A percentile compares a stretch with the other conserved stretches of the same genome.
These are phyloP conservation scores for Penicillium thymicola DNA, from an alignment of 2,329 filamentous ascomycete genomes.

Conservation along the genomic window DNA sequence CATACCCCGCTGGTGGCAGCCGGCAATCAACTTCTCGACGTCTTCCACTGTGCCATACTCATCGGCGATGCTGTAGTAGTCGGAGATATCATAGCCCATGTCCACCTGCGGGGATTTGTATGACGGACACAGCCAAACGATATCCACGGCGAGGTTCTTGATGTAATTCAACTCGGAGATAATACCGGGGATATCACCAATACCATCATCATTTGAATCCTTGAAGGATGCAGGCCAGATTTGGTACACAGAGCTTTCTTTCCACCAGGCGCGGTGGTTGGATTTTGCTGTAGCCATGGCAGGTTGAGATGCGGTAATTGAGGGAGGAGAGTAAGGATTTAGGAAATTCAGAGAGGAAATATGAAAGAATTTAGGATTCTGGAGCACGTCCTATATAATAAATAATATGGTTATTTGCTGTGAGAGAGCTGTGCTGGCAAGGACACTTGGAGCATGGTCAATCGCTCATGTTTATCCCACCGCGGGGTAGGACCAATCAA, in stretches of 20 bases:
- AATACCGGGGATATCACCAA: conserved; percentile 64
- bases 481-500: conserved; percentile 25
- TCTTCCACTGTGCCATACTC: conserved; percentile 66
- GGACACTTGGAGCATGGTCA: conserved; percentile 8
- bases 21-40: conserved; percentile 60
- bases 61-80: conserved; percentile 64
- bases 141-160: conserved; percentile 58
- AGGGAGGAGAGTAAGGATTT: no score
- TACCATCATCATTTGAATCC: conserved; percentile 51
- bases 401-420: not conserved
- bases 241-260: conserved; percentile 57
- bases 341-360: no score
- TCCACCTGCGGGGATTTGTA: conserved; percentile 54
- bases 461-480: conserved; percentile 16
- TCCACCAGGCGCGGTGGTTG: conserved; percentile 52
- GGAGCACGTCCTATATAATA: not conserved
- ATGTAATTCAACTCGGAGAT: conserved; percentile 64
- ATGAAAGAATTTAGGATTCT: not conserved
- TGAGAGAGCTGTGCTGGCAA: not conserved
- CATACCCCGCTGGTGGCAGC: conserved; percentile 62
- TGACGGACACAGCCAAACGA: conserved; percentile 55
- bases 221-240: conserved; percentile 60
- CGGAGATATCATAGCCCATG: conserved; percentile 54
- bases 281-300: conserved; percentile 18
- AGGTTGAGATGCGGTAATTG: not conserved